Percentiles rank a stretch among this genome's conserved stretches.
Conservation (phyloP, 176 grass and related monocot genomes). For the Oryza punctata region DNA sequence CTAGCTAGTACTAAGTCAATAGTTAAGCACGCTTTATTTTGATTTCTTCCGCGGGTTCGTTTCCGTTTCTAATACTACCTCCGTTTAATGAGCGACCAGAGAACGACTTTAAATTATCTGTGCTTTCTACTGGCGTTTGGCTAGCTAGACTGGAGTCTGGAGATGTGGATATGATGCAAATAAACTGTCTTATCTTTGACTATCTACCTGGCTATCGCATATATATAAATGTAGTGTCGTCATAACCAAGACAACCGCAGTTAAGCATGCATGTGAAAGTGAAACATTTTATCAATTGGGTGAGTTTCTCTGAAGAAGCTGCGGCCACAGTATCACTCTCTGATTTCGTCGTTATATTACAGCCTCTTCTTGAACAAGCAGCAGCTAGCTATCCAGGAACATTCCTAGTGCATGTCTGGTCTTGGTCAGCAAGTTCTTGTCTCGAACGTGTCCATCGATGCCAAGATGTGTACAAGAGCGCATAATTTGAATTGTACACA, state of each 20-base stretch:
- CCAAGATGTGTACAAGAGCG: neutral
- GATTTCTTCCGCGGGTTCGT: no score
- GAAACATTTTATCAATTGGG: neutral
- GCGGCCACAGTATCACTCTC: neutral
- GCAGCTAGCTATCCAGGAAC: neutral
- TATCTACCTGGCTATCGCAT: neutral
- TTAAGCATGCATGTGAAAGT: no score
- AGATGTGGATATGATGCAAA: neutral
- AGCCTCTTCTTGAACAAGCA: neutral
- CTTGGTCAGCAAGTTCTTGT: neutral
- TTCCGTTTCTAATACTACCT: no score
- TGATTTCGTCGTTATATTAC: no score
- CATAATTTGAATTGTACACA: neutral
- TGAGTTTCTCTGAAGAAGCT: neutral
- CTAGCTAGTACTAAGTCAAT: no score
- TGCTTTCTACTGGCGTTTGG: neutral
- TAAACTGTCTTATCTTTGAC: neutral
- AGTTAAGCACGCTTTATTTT: no score
- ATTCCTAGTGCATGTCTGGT: neutral
- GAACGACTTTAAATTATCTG: neutral
- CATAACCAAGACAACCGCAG: neutral
- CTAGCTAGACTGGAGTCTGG: neutral
- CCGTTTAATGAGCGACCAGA: neutral
- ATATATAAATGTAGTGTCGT: no score
- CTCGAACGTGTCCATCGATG: neutral